Evolutionary conservation across 2,329 filamentous ascomycete species (phyloP), one percentile per base, ranked within the genome.

Genomic region (Stachybotrys chartarum): DNA sequence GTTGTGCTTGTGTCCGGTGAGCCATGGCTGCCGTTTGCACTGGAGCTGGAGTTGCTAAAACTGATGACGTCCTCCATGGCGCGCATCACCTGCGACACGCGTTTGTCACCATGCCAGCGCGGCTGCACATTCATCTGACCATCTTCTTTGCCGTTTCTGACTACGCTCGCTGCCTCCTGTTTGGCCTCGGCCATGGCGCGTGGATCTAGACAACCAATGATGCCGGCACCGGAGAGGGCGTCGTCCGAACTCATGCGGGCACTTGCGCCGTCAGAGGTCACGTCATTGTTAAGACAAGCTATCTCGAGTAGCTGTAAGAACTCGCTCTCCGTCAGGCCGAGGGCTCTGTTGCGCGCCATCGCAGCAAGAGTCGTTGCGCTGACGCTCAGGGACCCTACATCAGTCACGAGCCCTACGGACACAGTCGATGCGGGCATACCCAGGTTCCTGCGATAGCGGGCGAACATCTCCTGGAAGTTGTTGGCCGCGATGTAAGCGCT

Each of bases 261-360:
- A 14, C 16, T 7, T 7, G 16, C 45, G 16, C 18, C 16, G 45
- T 16, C 45, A 16, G 45, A 7, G 7, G 16, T n/a, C 16, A n/a
- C 18, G 45, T 48, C 30, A 30, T 14, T 50, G 12, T 30, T 30
- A 7, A 50, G n/a, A 54, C 65, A 66, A 1, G 61, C 61, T 4
- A 59, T 59, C 58, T 67, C 66, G 3, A 67, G 55, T 14, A 54
- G 53, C 1, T 30, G 31, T 5, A 66, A 54, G 48, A 67, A 59
- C 44, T 66, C 54, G n/a, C 54, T 51, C 50, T 64, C 62, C 1
- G 57, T 54, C 3, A 64, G 42, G 8, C 52, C 54, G 35, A 61
- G 45, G 5, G 55, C 57, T 49, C 63, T 59, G 54, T 58, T 59
- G 30, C 64, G 58, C n/a, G 52, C 61, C 17, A 50, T 18, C 48